Conservation (phyloP, 306 rosid genomes). For the Cicer cuneatum region DNA sequence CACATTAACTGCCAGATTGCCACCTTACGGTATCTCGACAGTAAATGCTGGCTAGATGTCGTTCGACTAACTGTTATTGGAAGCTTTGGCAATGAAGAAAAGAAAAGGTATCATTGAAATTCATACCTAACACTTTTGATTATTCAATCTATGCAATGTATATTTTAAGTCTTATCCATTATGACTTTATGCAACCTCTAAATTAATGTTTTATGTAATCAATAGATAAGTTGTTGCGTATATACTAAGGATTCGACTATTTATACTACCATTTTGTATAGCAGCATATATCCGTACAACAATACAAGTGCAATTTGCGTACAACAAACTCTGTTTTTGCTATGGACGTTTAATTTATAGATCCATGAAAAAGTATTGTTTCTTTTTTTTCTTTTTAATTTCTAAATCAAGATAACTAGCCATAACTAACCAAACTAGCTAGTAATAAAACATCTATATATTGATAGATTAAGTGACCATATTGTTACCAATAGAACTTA, state of each 20-base stretch:
- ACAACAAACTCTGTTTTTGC: not conserved
- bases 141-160: conserved; percentile 34
- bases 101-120: conserved; percentile 36
- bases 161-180: conserved; percentile 27
- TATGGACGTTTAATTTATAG: not conserved
- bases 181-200: conserved; percentile 26
- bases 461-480: no score
- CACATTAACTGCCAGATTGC: conserved; percentile 24
- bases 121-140: conserved; percentile 47
- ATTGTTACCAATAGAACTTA: no score
- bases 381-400: not conserved
- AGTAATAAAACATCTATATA: no score
- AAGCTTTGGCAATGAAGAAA: conserved; percentile 30
- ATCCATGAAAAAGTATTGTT: not conserved
- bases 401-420: conserved; percentile 8
- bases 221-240: conserved; percentile 13
- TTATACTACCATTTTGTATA: not conserved
- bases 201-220: conserved; percentile 25
- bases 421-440: not conserved
- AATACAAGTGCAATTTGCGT: conserved; percentile 3
- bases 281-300: not conserved
- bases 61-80: conserved; percentile 28
- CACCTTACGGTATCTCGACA: conserved; percentile 29
- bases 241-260: conserved; percentile 19
- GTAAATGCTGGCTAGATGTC: conserved; percentile 42